Evolutionary conservation across 2,329 filamentous ascomycete species (phyloP).

Genomic region (Coniochaeta prunicola): DNA sequence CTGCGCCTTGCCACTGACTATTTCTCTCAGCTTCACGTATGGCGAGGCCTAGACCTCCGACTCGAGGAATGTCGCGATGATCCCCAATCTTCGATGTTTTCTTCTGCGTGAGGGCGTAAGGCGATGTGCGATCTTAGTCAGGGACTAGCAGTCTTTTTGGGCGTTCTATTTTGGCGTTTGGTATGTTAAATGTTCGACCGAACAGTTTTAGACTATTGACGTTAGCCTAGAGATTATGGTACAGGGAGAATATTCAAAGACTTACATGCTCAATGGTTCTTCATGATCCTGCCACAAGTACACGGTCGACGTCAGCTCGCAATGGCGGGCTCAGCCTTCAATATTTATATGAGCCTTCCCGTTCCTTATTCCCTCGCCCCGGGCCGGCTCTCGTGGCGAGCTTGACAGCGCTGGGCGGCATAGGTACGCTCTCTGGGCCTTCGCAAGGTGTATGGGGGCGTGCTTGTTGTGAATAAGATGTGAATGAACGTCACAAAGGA

Average conservation of each 20-base stretch:
- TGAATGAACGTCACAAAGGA: too few relatives aligned
- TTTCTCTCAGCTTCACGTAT: constrained; percentile 28
- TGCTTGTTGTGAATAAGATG: too few relatives aligned
- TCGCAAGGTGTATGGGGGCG: too few relatives aligned
- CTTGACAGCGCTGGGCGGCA: too few relatives aligned
- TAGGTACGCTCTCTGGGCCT: background rate
- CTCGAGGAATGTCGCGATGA: background rate
- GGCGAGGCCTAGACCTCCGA: constrained; percentile 25
- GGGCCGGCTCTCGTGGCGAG: background rate
- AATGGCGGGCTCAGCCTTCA: background rate
- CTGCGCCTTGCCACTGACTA: background rate
- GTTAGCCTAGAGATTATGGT: background rate
- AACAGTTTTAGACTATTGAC: background rate
- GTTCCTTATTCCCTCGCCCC: background rate
- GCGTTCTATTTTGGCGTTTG: background rate
- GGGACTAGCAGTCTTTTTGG: constrained; percentile 3
- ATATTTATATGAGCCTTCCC: background rate
- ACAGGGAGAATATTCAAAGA: background rate
- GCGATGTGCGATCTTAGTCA: background rate
- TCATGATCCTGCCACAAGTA: too few relatives aligned
- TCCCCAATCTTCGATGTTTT: background rate
- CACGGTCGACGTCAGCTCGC: background rate
- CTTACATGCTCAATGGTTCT: background rate
- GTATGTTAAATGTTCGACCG: background rate
- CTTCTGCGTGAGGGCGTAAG: background rate